Percentiles rank a stretch among this genome's conserved stretches.
Evolutionary conservation across 2,329 filamentous ascomycete genomes (phyloP).

Genomic region (Claviceps monticola): DNA sequence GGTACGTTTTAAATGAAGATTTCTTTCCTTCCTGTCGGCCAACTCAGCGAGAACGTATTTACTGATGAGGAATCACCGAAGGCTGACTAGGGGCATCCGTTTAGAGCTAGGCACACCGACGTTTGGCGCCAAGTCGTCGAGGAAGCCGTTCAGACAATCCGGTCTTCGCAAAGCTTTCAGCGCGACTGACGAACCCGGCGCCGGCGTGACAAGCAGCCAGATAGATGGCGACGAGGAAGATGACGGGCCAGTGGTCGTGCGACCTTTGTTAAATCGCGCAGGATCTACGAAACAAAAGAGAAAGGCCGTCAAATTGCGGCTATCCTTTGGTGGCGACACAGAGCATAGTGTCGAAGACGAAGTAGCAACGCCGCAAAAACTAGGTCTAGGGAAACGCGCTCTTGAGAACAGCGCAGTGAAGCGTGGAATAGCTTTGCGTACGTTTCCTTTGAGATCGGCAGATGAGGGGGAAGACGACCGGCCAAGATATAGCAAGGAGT

Average conservation of each 20-base stretch:
- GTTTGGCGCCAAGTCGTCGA: conserved; percentile 29
- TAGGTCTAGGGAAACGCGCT: conserved; percentile 47
- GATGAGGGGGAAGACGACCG: conserved; percentile 50
- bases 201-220: conserved; percentile 10
- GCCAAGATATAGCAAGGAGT: conserved; percentile 75
- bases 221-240: conserved; percentile 28
- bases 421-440: conserved; percentile 32
- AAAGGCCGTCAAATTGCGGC: conserved; percentile 38
- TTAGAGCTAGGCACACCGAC: conserved; percentile 22
- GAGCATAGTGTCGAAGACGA: conserved; percentile 31
- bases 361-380: conserved; percentile 51
- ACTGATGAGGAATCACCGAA: conserved; percentile 19
- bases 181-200: conserved; percentile 24
- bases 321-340: conserved; percentile 60
- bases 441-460: conserved; percentile 37
- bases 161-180: conserved; percentile 43
- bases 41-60: conserved; percentile 11
- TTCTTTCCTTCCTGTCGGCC: background rate
- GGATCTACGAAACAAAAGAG: conserved; percentile 51
- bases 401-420: conserved; percentile 52
- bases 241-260: conserved; percentile 33
- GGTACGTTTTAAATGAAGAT: conserved; percentile 20
- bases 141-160: conserved; percentile 44
- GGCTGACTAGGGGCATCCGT: conserved; percentile 16
- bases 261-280: conserved; percentile 32